Evolutionary conservation across 1,284 basidiomycete species (phyloP), one percentile per base, ranked within the genome.

Genomic region (Pseudozyma tsukubaensis): DNA sequence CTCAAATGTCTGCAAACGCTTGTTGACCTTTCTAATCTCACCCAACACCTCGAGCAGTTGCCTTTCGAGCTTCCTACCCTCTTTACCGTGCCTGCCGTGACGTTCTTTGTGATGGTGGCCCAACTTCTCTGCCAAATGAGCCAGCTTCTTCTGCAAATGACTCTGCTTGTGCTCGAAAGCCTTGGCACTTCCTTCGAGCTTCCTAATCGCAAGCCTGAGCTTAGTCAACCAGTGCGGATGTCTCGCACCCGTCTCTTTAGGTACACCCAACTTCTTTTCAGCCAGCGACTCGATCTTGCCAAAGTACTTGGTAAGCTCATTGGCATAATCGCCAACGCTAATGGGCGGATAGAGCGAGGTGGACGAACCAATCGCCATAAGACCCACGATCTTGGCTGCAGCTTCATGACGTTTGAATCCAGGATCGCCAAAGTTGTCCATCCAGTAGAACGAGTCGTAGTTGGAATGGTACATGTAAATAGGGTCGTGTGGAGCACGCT

Each of bases 361-460:
- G 1, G 88, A 87, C 9, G 92, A 72, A 16, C 91, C 88, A 21
- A 94, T 86, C 5, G 89, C 86, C 19, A 82, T 72, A n/a, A 86
- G 56, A 9, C 85, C 86, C 4, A 85, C 56, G 1, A 83, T 32
- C 70, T 91, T 89, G 16, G 92, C 88, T 36, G 90, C 86, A 21
- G 90, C 90, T 54, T 89, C 87, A 85, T 93, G 92, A 56, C 89
- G 88, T 76, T 89, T 85, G 86, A 92, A 94, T 5, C 89, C 89
- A 16, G 91, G 90, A 83, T 94, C 93, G 37, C 88, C 91, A 78
- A 89, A 94, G 32, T 86, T 85, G 76, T 91, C 89, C 84, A 92
- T 90, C 90, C 91, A 94, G 53, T 86, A 86, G 77, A 90, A 88
- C 32, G 88, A 89, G 84, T 94, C 93, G 83, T 92, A 94, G 68